Base-by-base conservation (phyloP, 306 rosid genomes). In the Sechiopsis laciniata region DNA sequence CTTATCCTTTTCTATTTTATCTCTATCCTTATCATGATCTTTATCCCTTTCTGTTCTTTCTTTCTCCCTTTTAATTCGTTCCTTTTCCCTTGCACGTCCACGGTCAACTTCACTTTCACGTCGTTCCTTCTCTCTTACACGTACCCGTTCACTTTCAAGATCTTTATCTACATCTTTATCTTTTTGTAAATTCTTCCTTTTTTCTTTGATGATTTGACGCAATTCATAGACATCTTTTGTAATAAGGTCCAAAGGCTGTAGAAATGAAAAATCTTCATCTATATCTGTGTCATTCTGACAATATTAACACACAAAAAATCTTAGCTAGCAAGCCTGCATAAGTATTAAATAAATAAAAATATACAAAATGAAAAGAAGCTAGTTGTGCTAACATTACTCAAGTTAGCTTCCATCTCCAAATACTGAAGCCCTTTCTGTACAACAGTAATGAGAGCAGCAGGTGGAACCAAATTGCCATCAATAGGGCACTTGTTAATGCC, bases 321-420 rank as follows among this genome's bases (percentile, higher is more conserved):
- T 87, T 85, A 89, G 74, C 54, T 57, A 35, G 66, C 78, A 82
- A 66, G 24, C 10, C 11, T 71, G 63, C 40, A 42, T 50, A 66
- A 56, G 6, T 50, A 50, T 82, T 78, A 77, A 75, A 72, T 24
- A 66, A 62, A 76, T 67, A 79, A 53, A 73, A 50, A 2, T 22
- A 68, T n/a, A 74, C n/a, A 37, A 6, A 74, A 9, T 35, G 75
- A 64, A 72, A 66, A 78, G 75, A 71, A 76, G 68, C 32, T 55
- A 75, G 61, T 76, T 73, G 80, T 84, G 80, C 96, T 94, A 82
- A 94, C 97, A 88, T 89, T 89, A 85, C 84, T 94, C 90, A 90
- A 81, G 87, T 94, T 94, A 64, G 92, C 98, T 80, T 94, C 98
- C 98, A 90, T 90, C 89, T 94, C 98, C 84, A 94, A 85, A 83